Conservation (phyloP, 495 filamentous ascomycete species). For the Clavariopsis aquatica region DNA sequence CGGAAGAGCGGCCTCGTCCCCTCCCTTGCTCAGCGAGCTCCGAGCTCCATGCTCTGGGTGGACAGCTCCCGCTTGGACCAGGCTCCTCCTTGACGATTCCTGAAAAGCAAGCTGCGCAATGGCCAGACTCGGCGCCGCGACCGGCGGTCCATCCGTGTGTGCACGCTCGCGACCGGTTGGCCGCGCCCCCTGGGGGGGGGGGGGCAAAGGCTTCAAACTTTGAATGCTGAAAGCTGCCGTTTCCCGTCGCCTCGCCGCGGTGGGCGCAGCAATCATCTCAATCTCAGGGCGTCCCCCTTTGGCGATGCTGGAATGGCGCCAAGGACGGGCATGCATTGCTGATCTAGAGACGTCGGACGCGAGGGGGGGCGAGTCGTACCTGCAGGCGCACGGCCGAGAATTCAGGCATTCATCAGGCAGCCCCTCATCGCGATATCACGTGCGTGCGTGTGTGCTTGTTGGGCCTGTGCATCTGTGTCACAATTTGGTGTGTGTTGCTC, state of each 20-base stretch:
- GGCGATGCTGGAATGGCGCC: neutral
- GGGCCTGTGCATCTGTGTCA: no score
- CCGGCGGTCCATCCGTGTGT: no score
- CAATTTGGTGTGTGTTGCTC: no score
- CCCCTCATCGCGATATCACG: slow-evolving; percentile 4
- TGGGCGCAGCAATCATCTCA: no score
- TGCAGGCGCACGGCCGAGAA: neutral
- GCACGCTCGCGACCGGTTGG: slow-evolving; percentile 14
- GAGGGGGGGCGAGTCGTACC: neutral
- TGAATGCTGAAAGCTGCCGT: slow-evolving; percentile 13
- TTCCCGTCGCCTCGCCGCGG: slow-evolving; percentile 17
- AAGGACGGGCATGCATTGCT: slow-evolving; percentile 1
- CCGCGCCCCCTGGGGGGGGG: slow-evolving; percentile 24
- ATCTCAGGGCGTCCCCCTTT: no score
- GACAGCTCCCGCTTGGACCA: slow-evolving; percentile 20
- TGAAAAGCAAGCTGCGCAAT: slow-evolving; percentile 30
- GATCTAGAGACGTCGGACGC: slow-evolving; percentile 4
- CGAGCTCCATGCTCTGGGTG: slow-evolving; percentile 17
- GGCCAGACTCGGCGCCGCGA: slow-evolving; percentile 18
- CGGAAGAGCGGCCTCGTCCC: neutral
- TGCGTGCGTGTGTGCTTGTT: neutral
- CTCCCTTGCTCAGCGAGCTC: slow-evolving; percentile 20
- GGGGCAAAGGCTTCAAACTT: no score
- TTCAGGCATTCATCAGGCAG: slow-evolving; percentile 11
- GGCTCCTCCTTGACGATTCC: neutral